Percentiles rank a stretch among this genome's conserved stretches.
These are phyloP conservation scores for Colletotrichum siamense DNA, from an alignment of 2,329 filamentous ascomycete genomes.

Conservation along the genomic window DNA sequence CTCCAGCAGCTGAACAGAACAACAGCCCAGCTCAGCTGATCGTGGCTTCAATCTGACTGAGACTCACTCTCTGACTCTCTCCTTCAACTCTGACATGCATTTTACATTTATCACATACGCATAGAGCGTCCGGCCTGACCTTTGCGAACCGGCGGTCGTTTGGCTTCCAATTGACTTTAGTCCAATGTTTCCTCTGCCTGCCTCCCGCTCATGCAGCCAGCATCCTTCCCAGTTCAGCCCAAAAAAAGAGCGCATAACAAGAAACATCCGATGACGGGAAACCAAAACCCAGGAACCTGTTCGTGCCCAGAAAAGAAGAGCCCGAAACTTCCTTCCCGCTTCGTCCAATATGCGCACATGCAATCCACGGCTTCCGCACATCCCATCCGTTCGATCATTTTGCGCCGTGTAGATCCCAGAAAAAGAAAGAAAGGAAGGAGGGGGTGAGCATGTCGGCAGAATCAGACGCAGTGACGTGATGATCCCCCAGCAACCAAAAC, in stretches of 20 bases:
- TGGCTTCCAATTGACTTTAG: not conserved
- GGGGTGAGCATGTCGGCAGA: not conserved
- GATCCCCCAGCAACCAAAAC: not conserved
- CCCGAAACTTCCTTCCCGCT: not conserved
- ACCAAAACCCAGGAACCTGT: not conserved
- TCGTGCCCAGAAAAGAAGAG: not conserved
- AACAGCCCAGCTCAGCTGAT: not conserved
- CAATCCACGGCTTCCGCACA: not conserved
- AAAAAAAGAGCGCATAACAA: not conserved
- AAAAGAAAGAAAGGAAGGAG: not conserved
- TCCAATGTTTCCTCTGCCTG: not conserved
- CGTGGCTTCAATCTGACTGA: not conserved
- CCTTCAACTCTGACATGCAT: not conserved
- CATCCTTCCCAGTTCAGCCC: not conserved
- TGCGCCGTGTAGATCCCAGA: not conserved
- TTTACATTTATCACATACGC: not conserved
- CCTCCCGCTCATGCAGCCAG: not conserved
- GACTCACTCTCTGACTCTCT: not conserved
- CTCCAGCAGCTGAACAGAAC: not conserved
- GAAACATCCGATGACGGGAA: not conserved
- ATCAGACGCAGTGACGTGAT: conserved; percentile 6
- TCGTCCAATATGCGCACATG: not conserved
- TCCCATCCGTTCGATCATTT: not conserved
- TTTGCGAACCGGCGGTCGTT: not conserved
- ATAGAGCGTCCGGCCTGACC: not conserved